phyloP scores from a whole-genome alignment of 2,329 filamentous ascomycete genomes.

The Trichoderma koningiopsis region DNA sequence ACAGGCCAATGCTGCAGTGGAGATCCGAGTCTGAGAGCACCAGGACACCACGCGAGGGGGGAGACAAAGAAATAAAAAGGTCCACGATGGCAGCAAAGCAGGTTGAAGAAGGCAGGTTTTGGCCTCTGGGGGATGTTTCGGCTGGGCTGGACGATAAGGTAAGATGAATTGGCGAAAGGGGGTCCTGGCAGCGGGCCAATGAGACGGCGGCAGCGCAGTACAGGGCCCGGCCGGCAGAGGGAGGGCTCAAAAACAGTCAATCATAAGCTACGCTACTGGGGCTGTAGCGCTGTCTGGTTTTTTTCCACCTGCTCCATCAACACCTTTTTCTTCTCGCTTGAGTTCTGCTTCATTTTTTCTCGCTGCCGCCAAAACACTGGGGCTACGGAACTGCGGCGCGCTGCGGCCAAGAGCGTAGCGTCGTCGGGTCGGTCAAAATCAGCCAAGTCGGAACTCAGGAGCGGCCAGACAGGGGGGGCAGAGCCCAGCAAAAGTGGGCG shows the following conservation, averaged over 20 bases:
- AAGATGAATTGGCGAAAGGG: constrained; percentile 24
- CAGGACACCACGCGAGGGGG: constrained; percentile 20
- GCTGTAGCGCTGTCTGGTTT: neutral
- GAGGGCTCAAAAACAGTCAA: neutral
- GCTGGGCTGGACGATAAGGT: constrained; percentile 9
- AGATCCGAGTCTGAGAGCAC: constrained; percentile 18
- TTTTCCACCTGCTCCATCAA: neutral
- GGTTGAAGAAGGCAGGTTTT: constrained; percentile 19
- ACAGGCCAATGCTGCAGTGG: constrained; percentile 8
- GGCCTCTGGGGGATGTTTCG: constrained; percentile 5
- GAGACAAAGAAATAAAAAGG: neutral
- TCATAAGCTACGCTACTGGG: neutral
- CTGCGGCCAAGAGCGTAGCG: constrained; percentile 16
- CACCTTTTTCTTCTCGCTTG: neutral
- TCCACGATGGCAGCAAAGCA: constrained; percentile 23
- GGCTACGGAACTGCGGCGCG: constrained; percentile 16
- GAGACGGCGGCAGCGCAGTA: constrained; percentile 1
- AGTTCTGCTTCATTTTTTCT: neutral
- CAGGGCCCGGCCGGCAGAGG: neutral
- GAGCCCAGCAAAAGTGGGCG: constrained; percentile 18
- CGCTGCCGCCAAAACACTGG: neutral
- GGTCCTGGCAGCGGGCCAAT: constrained; percentile 19
- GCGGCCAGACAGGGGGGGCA: constrained; percentile 19
- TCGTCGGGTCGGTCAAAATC: constrained; percentile 9
- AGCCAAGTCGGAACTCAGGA: constrained; percentile 18